Conservation (phyloP, 257 asterid species). For the Ilex asprella region DNA sequence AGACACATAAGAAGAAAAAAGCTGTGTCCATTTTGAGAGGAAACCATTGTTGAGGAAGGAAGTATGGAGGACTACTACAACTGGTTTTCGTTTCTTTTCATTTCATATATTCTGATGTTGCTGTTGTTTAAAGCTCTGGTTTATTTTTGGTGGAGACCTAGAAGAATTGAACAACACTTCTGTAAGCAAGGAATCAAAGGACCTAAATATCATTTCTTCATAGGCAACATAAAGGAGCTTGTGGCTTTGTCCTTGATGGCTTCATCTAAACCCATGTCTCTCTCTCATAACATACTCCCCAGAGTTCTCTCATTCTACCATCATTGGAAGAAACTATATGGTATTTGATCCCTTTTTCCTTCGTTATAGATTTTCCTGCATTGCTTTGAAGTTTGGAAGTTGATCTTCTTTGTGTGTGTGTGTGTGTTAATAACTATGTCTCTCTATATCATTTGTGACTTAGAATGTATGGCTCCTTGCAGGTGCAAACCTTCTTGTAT, state of each 20-base stretch:
- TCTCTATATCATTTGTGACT: no score
- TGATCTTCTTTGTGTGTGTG: slow-evolving; percentile 16
- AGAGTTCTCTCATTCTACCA: slow-evolving; percentile 87
- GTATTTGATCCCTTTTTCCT: slow-evolving; percentile 20
- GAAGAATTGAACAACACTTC: slow-evolving; percentile 50
- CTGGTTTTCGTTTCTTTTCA: slow-evolving; percentile 29
- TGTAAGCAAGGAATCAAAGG: slow-evolving; percentile 71
- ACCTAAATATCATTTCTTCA: slow-evolving; percentile 58
- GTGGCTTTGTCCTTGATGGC: slow-evolving; percentile 46
- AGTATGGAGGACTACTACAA: slow-evolving; percentile 19
- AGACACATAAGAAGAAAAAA: no score
- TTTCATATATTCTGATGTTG: slow-evolving; percentile 37
- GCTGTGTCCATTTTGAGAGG: background rate
- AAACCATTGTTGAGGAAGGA: slow-evolving; percentile 3
- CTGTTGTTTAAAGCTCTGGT: slow-evolving; percentile 28
- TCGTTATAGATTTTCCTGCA: slow-evolving; percentile 1
- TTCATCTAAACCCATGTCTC: slow-evolving; percentile 57
- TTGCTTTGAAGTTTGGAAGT: slow-evolving; percentile 29
- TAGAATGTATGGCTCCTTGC: slow-evolving; percentile 3
- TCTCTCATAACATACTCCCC: slow-evolving; percentile 83
- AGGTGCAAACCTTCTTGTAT: slow-evolving; percentile 69
- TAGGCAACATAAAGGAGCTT: slow-evolving; percentile 82
- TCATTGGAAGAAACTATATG: slow-evolving; percentile 85
- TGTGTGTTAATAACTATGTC: no score
- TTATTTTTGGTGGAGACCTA: slow-evolving; percentile 73